Evolutionary conservation across 805 yeast species (phyloP).

Genomic region (Yamadazyma kitorensis): DNA sequence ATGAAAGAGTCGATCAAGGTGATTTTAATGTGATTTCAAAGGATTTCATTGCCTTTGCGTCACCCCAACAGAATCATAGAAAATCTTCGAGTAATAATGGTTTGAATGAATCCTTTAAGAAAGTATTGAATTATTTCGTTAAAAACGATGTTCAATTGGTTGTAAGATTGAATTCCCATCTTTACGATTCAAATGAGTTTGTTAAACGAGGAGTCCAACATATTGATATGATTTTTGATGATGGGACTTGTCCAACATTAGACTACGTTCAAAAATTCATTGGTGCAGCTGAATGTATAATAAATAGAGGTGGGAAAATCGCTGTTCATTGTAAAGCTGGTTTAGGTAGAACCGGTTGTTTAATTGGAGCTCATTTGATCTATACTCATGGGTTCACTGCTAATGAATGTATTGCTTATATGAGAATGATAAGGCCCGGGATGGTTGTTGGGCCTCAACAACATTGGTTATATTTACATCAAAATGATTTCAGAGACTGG

Average conservation of each 20-base stretch:
- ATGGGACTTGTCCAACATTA: conserved; percentile 96
- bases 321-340: conserved; percentile 99
- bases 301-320: conserved; percentile 82
- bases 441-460: conserved; percentile 99
- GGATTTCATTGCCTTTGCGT: conserved; percentile 96
- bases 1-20: conserved; percentile 95
- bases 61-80: conserved; percentile 68
- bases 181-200: conserved; percentile 83
- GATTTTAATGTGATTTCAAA: conserved; percentile 90
- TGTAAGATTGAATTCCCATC: conserved; percentile 86
- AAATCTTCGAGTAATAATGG: conserved; percentile 42
- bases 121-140: conserved; percentile 76
- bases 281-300: conserved; percentile 92
- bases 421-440: conserved; percentile 96
- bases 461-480: conserved; percentile 96
- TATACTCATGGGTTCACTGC: conserved; percentile 98
- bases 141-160: conserved; percentile 79
- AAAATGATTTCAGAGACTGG: conserved; percentile 96
- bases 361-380: conserved; percentile 94
- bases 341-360: conserved; percentile 94
- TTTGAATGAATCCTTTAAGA: conserved; percentile 74
- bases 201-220: conserved; percentile 82
- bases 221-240: conserved; percentile 94
- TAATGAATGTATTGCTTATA: conserved; percentile 91
- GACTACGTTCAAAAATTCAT: conserved; percentile 88